A percentile compares a stretch with the other conserved stretches of the same genome.
phyloP scores from a whole-genome alignment of 495 filamentous ascomycete species.

The Podospora bellae-mahoneyi region DNA sequence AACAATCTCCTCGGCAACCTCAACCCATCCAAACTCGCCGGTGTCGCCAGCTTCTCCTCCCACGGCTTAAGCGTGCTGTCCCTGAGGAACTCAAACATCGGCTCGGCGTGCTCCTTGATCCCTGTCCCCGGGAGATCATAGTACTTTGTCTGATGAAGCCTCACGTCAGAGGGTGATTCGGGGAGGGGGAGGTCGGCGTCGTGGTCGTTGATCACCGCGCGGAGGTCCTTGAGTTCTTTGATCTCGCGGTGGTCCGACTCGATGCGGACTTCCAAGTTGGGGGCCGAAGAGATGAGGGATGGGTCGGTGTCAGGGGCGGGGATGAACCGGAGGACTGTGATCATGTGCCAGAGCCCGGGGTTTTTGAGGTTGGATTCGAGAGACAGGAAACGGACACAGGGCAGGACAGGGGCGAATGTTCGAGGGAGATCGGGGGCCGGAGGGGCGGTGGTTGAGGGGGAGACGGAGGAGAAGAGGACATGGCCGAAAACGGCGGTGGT shows the following conservation, averaged over 20 bases:
- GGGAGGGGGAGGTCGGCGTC: conserved; percentile 36
- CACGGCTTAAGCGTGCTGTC: conserved; percentile 35
- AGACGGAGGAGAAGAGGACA: conserved; percentile 36
- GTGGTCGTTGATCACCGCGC: conserved; percentile 22
- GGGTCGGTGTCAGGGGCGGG: conserved; percentile 23
- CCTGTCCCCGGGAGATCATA: conserved; percentile 22
- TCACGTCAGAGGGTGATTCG: conserved; percentile 37
- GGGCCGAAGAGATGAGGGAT: conserved; percentile 16
- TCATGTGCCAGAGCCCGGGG: conserved; percentile 27
- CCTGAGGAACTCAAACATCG: conserved; percentile 38
- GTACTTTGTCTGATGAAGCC: conserved; percentile 38
- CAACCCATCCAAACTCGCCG: conserved; percentile 34
- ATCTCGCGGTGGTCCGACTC: conserved; percentile 28
- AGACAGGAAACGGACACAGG: conserved; percentile 20
- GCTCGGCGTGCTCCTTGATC: conserved; percentile 21
- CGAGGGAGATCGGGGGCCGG: conserved; percentile 17
- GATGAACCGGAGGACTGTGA: conserved; percentile 28
- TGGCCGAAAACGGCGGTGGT: conserved; percentile 44
- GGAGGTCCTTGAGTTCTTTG: conserved; percentile 23
- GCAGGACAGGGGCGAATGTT: conserved; percentile 30
- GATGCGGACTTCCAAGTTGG: conserved; percentile 40
- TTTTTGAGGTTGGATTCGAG: conserved; percentile 25
- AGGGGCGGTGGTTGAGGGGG: neutral
- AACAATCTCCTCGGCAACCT: conserved; percentile 36
- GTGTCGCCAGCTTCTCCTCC: conserved; percentile 36